Percentiles rank a stretch among this genome's conserved stretches.
These are phyloP conservation scores for Syzygium syzygioides DNA, from an alignment of 441 rosid genomes.

Conservation along the genomic window DNA sequence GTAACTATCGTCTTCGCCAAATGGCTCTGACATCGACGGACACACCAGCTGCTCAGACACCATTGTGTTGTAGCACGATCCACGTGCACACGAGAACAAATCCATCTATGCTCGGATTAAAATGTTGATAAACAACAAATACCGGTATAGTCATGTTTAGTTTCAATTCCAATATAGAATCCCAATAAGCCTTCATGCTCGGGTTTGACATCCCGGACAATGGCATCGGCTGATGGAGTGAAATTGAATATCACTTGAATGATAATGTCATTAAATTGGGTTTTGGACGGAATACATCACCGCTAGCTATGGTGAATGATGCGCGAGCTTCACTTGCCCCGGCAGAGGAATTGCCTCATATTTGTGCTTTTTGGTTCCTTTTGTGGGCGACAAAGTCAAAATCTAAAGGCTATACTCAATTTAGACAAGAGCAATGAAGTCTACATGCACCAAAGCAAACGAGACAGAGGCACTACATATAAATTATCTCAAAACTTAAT, in stretches of 20 bases:
- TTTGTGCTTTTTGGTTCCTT: slow-evolving; percentile 1
- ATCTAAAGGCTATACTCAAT: background rate
- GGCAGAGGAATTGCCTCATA: slow-evolving; percentile 17
- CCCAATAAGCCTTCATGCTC: too few relatives aligned
- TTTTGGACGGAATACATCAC: background rate
- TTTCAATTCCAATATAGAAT: too few relatives aligned
- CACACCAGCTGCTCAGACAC: too few relatives aligned
- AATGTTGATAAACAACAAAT: too few relatives aligned
- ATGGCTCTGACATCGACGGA: too few relatives aligned
- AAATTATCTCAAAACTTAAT: background rate
- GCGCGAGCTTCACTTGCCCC: slow-evolving; percentile 16
- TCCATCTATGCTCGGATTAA: too few relatives aligned
- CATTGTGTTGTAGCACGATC: too few relatives aligned
- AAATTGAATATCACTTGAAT: background rate
- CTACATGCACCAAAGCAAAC: background rate
- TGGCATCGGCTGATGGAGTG: slow-evolving; percentile 16
- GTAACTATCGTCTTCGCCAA: too few relatives aligned
- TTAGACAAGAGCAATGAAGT: background rate
- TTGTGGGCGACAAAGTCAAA: background rate
- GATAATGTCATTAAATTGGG: background rate
- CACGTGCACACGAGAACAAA: too few relatives aligned
- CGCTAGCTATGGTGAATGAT: slow-evolving; percentile 23
- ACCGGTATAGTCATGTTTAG: too few relatives aligned
- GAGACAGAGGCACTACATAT: background rate
- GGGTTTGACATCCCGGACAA: background rate